Percentiles rank a stretch among this genome's conserved stretches.
These are phyloP conservation scores for Cornus controversa DNA, from an alignment of 148 eudicot species.

Conservation along the genomic window DNA sequence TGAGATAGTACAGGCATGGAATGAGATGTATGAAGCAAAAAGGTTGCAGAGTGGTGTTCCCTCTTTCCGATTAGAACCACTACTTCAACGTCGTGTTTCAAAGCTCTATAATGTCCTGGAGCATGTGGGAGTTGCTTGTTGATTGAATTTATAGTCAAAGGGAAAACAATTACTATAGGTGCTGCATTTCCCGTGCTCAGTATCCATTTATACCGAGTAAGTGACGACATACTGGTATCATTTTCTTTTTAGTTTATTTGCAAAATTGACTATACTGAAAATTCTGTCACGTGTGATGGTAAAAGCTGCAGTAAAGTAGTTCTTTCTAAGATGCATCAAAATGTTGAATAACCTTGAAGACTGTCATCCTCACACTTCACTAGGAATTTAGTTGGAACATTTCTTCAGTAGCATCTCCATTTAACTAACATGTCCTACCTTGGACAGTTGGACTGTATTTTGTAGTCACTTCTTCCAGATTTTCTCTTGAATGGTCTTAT, in stretches of 20 bases:
- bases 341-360: not conserved
- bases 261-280: not conserved
- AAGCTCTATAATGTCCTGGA: slow-evolving; percentile 77
- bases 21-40: slow-evolving; percentile 94
- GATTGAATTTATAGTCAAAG: slow-evolving; percentile 5
- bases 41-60: slow-evolving; percentile 65
- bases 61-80: slow-evolving; percentile 79
- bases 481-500: not conserved
- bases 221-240: not conserved
- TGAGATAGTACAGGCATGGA: slow-evolving; percentile 98
- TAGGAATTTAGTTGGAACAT: not conserved
- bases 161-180: not conserved
- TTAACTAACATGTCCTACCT: not conserved
- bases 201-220: slow-evolving; percentile 8
- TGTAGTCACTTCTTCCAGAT: not conserved
- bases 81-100: slow-evolving; percentile 74
- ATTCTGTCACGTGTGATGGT: not conserved
- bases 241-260: not conserved
- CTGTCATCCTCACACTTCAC: not conserved
- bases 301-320: not conserved
- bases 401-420: not conserved
- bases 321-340: not conserved
- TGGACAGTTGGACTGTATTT: not conserved
- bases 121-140: slow-evolving; percentile 40
- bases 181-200: not conserved